Conservation (phyloP, 768 basidiomycete genomes). For the Austroboletus festivus region DNA sequence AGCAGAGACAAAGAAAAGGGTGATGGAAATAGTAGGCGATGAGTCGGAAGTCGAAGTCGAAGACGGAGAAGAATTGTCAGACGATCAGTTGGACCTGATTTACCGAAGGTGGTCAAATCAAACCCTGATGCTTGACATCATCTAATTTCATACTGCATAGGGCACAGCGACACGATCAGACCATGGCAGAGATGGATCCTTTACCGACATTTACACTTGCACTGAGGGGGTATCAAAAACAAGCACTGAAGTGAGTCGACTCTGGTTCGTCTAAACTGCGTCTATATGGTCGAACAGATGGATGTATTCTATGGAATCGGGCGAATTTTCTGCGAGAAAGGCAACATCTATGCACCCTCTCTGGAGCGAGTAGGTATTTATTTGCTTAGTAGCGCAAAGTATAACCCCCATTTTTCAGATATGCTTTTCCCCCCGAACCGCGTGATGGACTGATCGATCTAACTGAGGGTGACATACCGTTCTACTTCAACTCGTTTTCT, state of each 20-base stretch:
- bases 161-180: conserved; percentile 77
- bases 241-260: conserved; percentile 67
- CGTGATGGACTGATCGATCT: conserved; percentile 65
- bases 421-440: conserved; percentile 65
- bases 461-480: conserved; percentile 71
- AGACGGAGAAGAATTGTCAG: conserved; percentile 76
- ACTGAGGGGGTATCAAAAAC: conserved; percentile 88
- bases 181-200: conserved; percentile 80
- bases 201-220: conserved; percentile 69
- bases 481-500: conserved; percentile 91
- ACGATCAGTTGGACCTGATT: conserved; percentile 78
- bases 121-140: background rate
- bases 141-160: conserved; percentile 39
- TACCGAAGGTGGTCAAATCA: conserved; percentile 65
- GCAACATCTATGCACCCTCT: conserved; percentile 83
- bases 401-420: conserved; percentile 44
- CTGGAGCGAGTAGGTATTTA: conserved; percentile 77
- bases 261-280: background rate
- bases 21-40: conserved; percentile 72
- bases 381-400: background rate
- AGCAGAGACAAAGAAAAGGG: conserved; percentile 38
- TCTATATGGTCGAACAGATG: conserved; percentile 49
- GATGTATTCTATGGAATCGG: conserved; percentile 88
- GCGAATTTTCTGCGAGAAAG: conserved; percentile 65
- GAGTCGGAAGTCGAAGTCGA: conserved; percentile 84